A percentile compares a stretch with the other conserved stretches of the same genome.
Evolutionary conservation across 768 basidiomycete genomes (phyloP).

Genomic region (Phylloporus sp.): DNA sequence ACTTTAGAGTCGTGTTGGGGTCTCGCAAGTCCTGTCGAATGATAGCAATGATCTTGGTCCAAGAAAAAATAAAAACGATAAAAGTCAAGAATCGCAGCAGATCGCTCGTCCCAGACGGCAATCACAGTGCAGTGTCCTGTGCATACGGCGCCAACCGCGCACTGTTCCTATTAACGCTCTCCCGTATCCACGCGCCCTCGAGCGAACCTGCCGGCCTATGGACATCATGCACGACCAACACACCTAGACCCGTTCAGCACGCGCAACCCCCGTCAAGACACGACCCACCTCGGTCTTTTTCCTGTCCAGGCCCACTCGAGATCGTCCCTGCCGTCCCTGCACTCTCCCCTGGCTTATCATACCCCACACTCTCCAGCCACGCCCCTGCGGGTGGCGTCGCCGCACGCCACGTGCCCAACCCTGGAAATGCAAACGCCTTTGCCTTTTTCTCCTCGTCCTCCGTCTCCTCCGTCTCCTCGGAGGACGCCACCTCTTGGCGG

Average conservation of each 20-base stretch:
- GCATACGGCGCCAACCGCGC: neutral
- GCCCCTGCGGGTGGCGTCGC: slow-evolving; percentile 3
- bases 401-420: slow-evolving; percentile 18
- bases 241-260: neutral
- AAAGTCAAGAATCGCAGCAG: neutral
- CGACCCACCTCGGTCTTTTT: neutral
- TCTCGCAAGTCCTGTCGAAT: neutral
- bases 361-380: slow-evolving; percentile 4
- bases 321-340: neutral
- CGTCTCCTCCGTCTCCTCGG: neutral
- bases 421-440: slow-evolving; percentile 6
- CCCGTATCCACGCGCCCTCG: neutral
- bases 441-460: neutral
- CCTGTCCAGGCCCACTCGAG: neutral
- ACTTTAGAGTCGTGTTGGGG: neutral
- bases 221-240: neutral
- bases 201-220: neutral
- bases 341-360: neutral
- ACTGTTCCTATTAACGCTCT: neutral
- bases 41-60: too few relatives aligned
- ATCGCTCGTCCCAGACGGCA: neutral
- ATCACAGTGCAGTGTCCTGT: too few relatives aligned
- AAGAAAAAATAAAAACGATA: neutral
- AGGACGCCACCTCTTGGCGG: neutral
- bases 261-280: neutral